Percentiles rank a stretch among this genome's conserved stretches.
Conservation (phyloP, 805 yeast species). For the Yamadazyma insecticola region DNA sequence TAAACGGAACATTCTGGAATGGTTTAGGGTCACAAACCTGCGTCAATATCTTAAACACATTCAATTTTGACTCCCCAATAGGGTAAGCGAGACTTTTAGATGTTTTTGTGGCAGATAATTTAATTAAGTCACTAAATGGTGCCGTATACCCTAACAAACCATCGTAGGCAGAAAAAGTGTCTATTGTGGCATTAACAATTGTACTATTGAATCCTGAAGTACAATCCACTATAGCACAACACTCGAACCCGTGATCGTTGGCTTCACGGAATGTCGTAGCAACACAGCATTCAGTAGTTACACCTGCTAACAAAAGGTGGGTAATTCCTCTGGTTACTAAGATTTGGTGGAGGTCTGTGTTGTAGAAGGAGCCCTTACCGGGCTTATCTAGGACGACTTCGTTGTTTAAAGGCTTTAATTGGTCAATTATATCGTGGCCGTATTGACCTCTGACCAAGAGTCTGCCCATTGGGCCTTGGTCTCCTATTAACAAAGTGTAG, state of each 20-base stretch:
- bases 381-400: slow-evolving; percentile 11
- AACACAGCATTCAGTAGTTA: slow-evolving; percentile 11
- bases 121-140: slow-evolving; percentile 3
- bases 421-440: slow-evolving; percentile 7
- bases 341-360: slow-evolving; percentile 8
- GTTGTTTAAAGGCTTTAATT: slow-evolving; percentile 2
- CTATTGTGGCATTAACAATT: slow-evolving; percentile 5
- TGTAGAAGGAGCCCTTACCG: slow-evolving; percentile 9
- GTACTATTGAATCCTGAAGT: slow-evolving; percentile 6
- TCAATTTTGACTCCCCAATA: too few relatives aligned
- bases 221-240: slow-evolving; percentile 8
- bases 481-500: slow-evolving; percentile 7
- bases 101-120: neutral
- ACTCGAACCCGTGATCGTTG: slow-evolving; percentile 10
- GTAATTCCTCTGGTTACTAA: slow-evolving; percentile 10
- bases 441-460: slow-evolving; percentile 8
- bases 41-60: too few relatives aligned
- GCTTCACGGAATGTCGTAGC: slow-evolving; percentile 10
- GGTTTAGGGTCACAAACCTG: too few relatives aligned
- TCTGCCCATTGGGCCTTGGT: slow-evolving; percentile 8
- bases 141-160: slow-evolving; percentile 24
- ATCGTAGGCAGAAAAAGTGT: slow-evolving; percentile 9
- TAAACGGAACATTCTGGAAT: too few relatives aligned
- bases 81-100: neutral
- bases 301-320: slow-evolving; percentile 8